Base-by-base conservation (phyloP, 345 rosid species). In the Populus alba region DNA sequence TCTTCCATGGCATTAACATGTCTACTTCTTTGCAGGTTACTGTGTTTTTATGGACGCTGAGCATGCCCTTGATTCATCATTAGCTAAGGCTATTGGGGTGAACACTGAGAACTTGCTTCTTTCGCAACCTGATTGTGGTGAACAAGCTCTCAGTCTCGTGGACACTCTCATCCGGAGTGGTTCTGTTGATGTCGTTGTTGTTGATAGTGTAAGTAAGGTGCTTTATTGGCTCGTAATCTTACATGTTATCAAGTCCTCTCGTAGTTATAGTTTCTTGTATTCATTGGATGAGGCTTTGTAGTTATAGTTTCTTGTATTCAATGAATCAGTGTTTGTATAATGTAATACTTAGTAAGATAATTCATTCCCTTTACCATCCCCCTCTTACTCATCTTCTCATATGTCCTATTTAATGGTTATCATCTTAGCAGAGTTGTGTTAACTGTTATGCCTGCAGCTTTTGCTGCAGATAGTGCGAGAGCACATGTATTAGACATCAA, bases 81-180 rank as follows among this genome's bases (percentile, higher is more conserved):
- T 94, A 20, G 99, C 97, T 38, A 79, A 92, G 81, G 83, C 93
- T 75, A 92, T 94, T 27, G 98, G 99, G 23, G 99, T 97, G 67
- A 90, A 91, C 78, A 97, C 99, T 4, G 90, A 92, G 79, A 92
- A 94, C 73, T 90, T 97, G 73, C 98, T 97, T 83, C 90, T 97
- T 49, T 92, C 98, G 0, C 99, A 97, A 81, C 99, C 99, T 76
- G 98, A 94, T 82, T 92, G 95, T 84, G 99, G 99, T 0, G 99
- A 97, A 82, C 98, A 97, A 75, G 99, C 98, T 45, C 94, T 97
- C 22, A 88, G 99, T 86, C 93, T 92, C 78, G 99, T 97, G 59
- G 98, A 97, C 80, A 97, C 96, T 72, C 85, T 97, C 41, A 87
- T 94, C 53, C 84, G 97, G 75, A 94, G 97, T 87, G 98, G 98